These are phyloP conservation scores for Verticillium klebahnii DNA, from an alignment of 2,329 filamentous ascomycete genomes.

Conservation along the genomic window DNA sequence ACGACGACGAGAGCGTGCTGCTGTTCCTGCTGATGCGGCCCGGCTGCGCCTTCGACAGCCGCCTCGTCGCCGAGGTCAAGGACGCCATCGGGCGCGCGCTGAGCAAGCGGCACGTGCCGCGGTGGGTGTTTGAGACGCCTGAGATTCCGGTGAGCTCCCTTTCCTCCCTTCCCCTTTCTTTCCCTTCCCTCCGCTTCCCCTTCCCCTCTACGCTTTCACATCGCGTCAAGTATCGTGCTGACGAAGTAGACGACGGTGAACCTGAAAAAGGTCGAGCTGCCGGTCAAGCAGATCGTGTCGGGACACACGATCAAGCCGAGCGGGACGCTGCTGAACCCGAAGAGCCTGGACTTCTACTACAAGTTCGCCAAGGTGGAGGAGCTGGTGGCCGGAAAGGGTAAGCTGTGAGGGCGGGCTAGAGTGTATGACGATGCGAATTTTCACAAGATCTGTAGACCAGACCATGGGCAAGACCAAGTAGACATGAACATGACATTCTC, in stretches of 20 bases:
- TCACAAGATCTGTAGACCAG: not conserved
- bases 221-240: conserved; percentile 4
- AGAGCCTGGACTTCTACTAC: conserved; percentile 74
- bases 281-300: conserved; percentile 79
- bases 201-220: not conserved
- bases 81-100: conserved; percentile 60
- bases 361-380: conserved; percentile 71
- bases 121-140: conserved; percentile 72
- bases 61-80: conserved; percentile 56
- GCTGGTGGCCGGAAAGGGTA: conserved; percentile 40
- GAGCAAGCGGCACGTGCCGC: conserved; percentile 72
- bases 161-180: not conserved
- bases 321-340: conserved; percentile 71
- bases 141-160: conserved; percentile 66
- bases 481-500: not conserved
- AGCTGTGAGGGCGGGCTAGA: conserved; percentile 31
- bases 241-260: conserved; percentile 67
- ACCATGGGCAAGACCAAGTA: not conserved
- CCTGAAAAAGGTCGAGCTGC: conserved; percentile 79
- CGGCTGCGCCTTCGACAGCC: conserved; percentile 48
- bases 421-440: not conserved
- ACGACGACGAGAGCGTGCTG: conserved; percentile 50
- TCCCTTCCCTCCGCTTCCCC: not conserved
- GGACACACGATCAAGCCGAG: conserved; percentile 70
- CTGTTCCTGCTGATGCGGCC: conserved; percentile 53